Base-by-base conservation (phyloP, 768 basidiomycete genomes). In the Podaxis sp. region DNA sequence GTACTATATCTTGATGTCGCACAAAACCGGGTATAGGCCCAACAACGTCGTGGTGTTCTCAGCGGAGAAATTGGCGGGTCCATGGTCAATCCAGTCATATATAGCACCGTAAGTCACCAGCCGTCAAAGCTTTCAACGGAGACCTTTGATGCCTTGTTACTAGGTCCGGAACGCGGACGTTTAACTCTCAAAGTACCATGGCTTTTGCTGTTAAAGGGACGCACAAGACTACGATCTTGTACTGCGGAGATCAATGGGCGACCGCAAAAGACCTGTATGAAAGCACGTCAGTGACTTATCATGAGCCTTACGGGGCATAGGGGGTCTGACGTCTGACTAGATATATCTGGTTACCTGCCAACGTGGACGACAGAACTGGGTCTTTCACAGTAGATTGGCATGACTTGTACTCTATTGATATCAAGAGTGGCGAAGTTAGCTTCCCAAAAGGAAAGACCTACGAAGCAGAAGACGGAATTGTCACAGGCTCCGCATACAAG, bases 21-120 rank as follows among this genome's bases (percentile, higher is more conserved):
- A 58, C 28, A 58, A 58, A 15, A 58, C 57, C 4, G 48, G 57
- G 3, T 58, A 58, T 49, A 58, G 57, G 11, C 57, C 57, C n/a
- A 58, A 58, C 57, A 58, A 58, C 46, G 57, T 58, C 30, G 57
- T 58, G 17, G 57, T 58, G 15, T 58, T 58, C 48, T 58, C 57
- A 10, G 57, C 57, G 17, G 57, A 58, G 57, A 58, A 58, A n/a
- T 12, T 58, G 44, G n/a, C 48, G 1, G 57, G 57, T 22, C 57
- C 57, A 11, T 58, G 57, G 57, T 58, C 57, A 2, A 37, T 58
- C 30, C 57, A 58, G 20, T 58, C 57, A 2, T 58, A 58, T 30
- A 20, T 58, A 49, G 57, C 57, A 36, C 57, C 57, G 57, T 58
- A 30, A 57, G 56, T 57, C 24, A 17, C 7, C 15, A n/a, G 2